phyloP scores from a whole-genome alignment of 345 rosid genomes.

The Clarkia xantiana region DNA sequence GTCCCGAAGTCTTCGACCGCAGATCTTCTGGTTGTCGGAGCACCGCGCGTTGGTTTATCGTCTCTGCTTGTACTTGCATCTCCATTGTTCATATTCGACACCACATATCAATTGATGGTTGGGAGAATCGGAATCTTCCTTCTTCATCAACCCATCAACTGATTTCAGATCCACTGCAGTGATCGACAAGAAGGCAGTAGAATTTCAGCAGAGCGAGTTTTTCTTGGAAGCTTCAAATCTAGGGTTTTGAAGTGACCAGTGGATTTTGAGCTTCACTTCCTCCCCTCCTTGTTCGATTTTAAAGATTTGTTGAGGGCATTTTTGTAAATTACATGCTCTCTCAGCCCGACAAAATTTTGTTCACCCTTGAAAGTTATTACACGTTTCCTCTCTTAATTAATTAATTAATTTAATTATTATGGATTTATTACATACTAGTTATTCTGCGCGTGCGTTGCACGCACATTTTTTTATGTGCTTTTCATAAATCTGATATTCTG shows the following conservation, averaged over 20 bases:
- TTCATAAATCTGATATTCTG: too few relatives aligned
- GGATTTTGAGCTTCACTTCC: constrained; percentile 2
- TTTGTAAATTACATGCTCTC: not conserved
- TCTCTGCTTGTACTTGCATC: constrained; percentile 24
- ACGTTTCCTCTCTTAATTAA: too few relatives aligned
- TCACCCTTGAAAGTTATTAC: too few relatives aligned
- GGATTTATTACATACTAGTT: too few relatives aligned
- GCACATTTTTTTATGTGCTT: too few relatives aligned
- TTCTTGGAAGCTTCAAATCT: not conserved
- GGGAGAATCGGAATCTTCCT: constrained; percentile 7
- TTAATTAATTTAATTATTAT: too few relatives aligned
- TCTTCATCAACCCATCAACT: constrained; percentile 11
- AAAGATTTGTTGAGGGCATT: not conserved
- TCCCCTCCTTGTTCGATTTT: not conserved
- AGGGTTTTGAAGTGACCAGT: not conserved
- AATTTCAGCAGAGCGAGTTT: not conserved
- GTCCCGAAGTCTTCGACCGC: constrained; percentile 52
- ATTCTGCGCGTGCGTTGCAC: too few relatives aligned
- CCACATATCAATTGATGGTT: constrained; percentile 25
- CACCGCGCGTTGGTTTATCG: constrained; percentile 5
- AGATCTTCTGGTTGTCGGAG: constrained; percentile 14
- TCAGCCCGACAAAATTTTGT: too few relatives aligned
- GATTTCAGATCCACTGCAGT: not conserved
- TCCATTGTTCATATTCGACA: constrained; percentile 67
- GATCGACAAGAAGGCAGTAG: not conserved